Base-by-base conservation (phyloP, 2,329 filamentous ascomycete species). In the Lecanicillium sp. region DNA sequence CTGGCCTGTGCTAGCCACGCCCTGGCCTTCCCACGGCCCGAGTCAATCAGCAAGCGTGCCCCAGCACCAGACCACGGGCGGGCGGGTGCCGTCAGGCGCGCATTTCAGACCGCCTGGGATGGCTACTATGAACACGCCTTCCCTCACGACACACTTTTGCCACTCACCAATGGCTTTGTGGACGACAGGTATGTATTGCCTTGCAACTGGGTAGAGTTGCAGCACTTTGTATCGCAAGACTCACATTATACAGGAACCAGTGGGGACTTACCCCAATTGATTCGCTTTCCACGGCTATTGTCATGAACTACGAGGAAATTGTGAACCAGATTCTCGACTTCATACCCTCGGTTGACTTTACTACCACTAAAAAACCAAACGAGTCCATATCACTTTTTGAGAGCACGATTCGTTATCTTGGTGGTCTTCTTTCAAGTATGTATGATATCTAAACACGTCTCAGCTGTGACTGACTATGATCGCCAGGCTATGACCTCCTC, bases 201-300 rank as follows among this genome's bases (percentile, higher is more conserved):
- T 15, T 30, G 10, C 18, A 15, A 10, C 29, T 14, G 13, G 4
- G 9, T 7, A 8, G 8, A 14, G 10, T 5, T 13, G 5, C n/a
- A n/a, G 17, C 7, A 4, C 12, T 20, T n/a, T 11, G 29, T 40
- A 36, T 4, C 7, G 12, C 17, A 8, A 15, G 15, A 4, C 22
- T 14, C 14, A 6, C 11, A 14, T 2, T 4, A 29, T 3, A 29
- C 41, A 89, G 85, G 45, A 89, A 89, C 53, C 81, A 78, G 39
- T 94, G 87, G 87, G 87, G 87, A 17, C 85, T 86, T 18, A 87
- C 80, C 32, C 85, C 86, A 1, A 72, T 90, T 11, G 87, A 94
- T 57, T 84, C 85, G 3, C 66, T 94, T 34, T 82, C 77, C 42
- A 94, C 87, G 0, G 87, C 87, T 5, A 66, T 89, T 34, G 60